Conservation (phyloP, 176 grass and related monocot species). For the Stipa capillata region DNA sequence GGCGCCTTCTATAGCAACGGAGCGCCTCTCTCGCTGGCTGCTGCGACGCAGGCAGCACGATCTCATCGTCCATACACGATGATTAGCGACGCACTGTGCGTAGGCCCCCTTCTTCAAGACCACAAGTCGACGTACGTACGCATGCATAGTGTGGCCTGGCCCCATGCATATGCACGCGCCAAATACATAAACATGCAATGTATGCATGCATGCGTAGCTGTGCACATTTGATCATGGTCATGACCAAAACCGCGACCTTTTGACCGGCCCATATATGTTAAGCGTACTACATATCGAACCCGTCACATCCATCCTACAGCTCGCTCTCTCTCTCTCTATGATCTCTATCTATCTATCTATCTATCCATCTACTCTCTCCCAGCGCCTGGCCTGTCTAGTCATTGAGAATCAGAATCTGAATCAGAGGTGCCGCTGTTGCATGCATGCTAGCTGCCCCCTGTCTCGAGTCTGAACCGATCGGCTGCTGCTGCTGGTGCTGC, state of each 20-base stretch:
- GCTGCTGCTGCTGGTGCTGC: constrained; percentile 2
- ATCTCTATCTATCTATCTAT: too few species aligned
- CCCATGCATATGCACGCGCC: background rate
- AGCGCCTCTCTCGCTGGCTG: too few species aligned
- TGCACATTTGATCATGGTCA: constrained; percentile 2
- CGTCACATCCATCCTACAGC: background rate
- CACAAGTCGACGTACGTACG: background rate
- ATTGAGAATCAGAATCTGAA: constrained; percentile 40
- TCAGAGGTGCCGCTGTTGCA: constrained; percentile 22
- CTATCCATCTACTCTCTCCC: too few species aligned
- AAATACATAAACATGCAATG: too few species aligned
- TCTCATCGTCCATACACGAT: too few species aligned
- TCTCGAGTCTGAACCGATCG: background rate
- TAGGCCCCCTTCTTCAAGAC: background rate
- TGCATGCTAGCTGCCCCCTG: background rate
- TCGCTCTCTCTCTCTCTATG: too few species aligned
- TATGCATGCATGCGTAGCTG: background rate
- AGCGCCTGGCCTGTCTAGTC: background rate
- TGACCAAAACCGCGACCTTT: constrained; percentile 26
- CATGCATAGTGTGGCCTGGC: background rate
- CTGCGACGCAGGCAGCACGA: background rate
- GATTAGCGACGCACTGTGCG: constrained; percentile 3
- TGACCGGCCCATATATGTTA: constrained; percentile 25
- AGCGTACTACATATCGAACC: background rate
- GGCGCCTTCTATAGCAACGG: too few species aligned